These are phyloP conservation scores for Actinidia chinensis DNA, from an alignment of 179 eudicot species.

Conservation along the genomic window DNA sequence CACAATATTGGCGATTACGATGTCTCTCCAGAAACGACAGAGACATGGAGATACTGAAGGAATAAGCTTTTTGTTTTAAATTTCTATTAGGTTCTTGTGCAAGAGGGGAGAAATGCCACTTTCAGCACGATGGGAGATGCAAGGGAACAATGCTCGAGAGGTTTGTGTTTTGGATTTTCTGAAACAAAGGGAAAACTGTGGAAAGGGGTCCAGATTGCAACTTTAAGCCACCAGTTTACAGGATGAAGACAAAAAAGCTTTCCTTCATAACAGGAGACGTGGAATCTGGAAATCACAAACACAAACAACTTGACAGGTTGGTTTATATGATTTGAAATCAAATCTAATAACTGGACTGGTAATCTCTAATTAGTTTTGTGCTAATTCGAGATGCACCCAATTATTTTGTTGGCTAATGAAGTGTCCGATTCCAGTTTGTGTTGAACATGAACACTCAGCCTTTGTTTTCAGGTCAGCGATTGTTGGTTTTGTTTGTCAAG, in stretches of 20 bases:
- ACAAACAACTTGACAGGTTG: conserved; percentile 69
- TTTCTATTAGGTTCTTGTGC: conserved; percentile 77
- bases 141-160: conserved; percentile 73
- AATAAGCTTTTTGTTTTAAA: conserved; percentile 76
- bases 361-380: background rate
- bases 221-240: conserved; percentile 71
- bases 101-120: conserved; percentile 77
- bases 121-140: conserved; percentile 82
- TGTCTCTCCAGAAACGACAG: conserved; percentile 62
- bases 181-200: conserved; percentile 88
- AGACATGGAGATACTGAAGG: conserved; percentile 60
- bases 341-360: background rate
- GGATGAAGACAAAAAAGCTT: conserved; percentile 57
- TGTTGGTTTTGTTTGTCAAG: conserved; percentile 99
- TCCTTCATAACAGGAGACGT: conserved; percentile 44
- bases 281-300: conserved; percentile 45
- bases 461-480: conserved; percentile 63
- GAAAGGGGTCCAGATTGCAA: conserved; percentile 91
- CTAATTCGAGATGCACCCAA: background rate
- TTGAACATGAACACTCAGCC: background rate
- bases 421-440: background rate
- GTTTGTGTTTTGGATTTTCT: conserved; percentile 94
- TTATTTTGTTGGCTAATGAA: background rate
- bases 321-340: conserved; percentile 5
- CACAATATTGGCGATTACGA: conserved; percentile 98